These are phyloP conservation scores for Xylaria sp. DNA, from an alignment of 2,329 filamentous ascomycete genomes.

Conservation along the genomic window DNA sequence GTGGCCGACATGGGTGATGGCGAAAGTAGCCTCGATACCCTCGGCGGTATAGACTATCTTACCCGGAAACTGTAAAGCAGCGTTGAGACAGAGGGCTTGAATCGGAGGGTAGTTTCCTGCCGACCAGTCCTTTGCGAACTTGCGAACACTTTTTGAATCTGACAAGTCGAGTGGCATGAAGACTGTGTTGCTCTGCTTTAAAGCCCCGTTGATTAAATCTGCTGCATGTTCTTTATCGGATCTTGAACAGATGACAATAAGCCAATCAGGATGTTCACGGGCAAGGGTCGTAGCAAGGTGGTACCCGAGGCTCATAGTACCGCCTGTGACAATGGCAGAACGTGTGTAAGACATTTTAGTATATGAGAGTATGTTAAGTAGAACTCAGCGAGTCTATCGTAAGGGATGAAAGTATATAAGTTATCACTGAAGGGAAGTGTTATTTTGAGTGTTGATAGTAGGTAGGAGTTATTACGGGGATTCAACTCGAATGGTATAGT, in stretches of 20 bases:
- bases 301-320: conserved; percentile 52
- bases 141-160: conserved; percentile 46
- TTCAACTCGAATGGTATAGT: no score
- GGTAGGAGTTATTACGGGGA: no score
- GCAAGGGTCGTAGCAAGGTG: conserved; percentile 49
- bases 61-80: conserved; percentile 51
- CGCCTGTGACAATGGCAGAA: conserved; percentile 52
- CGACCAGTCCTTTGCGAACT: conserved; percentile 47
- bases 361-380: no score
- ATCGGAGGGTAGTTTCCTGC: conserved; percentile 47
- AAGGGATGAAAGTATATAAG: no score
- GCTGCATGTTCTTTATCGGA: conserved; percentile 50
- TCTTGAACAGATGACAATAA: conserved; percentile 51
- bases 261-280: conserved; percentile 46
- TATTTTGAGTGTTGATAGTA: no score
- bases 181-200: conserved; percentile 47
- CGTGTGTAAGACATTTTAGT: conserved; percentile 24
- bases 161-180: conserved; percentile 53
- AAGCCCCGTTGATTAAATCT: conserved; percentile 48
- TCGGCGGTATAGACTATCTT: conserved; percentile 45
- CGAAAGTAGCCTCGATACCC: conserved; percentile 55
- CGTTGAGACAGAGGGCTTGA: conserved; percentile 53
- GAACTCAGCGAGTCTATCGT: no score
- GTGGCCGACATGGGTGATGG: conserved; percentile 56
- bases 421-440: no score